A percentile compares a stretch with the other conserved stretches of the same genome.
These are phyloP conservation scores for Curvularia sp. DNA, from an alignment of 2,329 filamentous ascomycete species.

Conservation along the genomic window DNA sequence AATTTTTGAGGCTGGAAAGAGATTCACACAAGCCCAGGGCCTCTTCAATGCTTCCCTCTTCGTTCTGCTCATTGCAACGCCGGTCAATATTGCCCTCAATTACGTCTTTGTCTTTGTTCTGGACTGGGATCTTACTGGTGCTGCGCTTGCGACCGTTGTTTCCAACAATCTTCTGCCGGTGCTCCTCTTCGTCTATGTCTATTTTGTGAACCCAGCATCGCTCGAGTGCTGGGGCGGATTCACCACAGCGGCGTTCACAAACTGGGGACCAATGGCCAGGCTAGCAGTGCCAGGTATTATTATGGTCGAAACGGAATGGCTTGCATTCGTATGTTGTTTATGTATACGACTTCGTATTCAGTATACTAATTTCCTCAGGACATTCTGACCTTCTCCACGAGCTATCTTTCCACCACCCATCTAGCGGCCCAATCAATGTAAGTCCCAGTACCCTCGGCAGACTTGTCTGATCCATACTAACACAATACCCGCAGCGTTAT, in stretches of 20 bases:
- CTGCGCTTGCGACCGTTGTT: constrained; percentile 59
- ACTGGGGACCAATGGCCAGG: constrained; percentile 84
- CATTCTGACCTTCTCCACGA: constrained; percentile 72
- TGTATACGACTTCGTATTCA: background rate
- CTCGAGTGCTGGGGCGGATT: constrained; percentile 75
- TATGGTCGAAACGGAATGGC: constrained; percentile 79
- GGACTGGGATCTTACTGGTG: constrained; percentile 59
- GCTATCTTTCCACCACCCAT: constrained; percentile 78
- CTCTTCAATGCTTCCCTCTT: constrained; percentile 60
- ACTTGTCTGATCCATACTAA: background rate
- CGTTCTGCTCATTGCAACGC: constrained; percentile 58
- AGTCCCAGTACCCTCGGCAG: background rate
- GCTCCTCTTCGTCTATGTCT: constrained; percentile 57
- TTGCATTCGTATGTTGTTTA: constrained; percentile 36
- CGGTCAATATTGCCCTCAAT: constrained; percentile 59
- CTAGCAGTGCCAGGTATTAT: constrained; percentile 90
- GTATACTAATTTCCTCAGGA: constrained; percentile 25
- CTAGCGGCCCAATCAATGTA: constrained; percentile 75
- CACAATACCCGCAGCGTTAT: constrained; percentile 35
- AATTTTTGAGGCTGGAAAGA: constrained; percentile 62
- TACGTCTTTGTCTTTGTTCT: constrained; percentile 57
- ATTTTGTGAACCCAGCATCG: constrained; percentile 50
- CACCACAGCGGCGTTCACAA: constrained; percentile 69
- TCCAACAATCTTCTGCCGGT: constrained; percentile 60
- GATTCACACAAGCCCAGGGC: constrained; percentile 64